Evolutionary conservation across 306 rosid species (phyloP), one percentile per base, ranked within the genome.

Genomic region (Malus sieversii): DNA sequence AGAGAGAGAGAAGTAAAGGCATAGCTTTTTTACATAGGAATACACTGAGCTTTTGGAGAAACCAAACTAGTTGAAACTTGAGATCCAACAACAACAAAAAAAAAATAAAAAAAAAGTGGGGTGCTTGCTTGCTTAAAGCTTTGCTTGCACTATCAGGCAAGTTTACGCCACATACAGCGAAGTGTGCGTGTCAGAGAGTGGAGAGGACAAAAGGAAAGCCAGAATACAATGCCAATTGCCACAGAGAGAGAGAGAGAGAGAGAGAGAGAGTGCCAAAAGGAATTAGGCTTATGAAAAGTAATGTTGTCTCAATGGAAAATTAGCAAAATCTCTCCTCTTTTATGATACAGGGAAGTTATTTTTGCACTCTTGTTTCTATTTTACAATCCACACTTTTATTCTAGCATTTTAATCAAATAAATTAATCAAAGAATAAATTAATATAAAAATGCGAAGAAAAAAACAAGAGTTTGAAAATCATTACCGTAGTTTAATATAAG

Each of bases 121-220:
- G 65, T 14, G 30, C 7, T 11, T 69, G 83, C 59, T 83, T 86
- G 89, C 91, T 90, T 90, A 29, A 64, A 64, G 27, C 70, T 33
- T 66, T 85, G 96, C 89, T 88, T 90, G 92, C 90, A 88, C 88
- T 83, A 80, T 78, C 90, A 88, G 88, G 79, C 86, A 68, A 86
- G 89, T 90, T 86, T 83, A 83, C 87, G 87, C 92, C 90, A 83
- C 75, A 23, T 30, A 40, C 5, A 60, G 51, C 13, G 27, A 35
- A 51, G 6, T 71, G 66, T 71, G 22, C 29, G 51, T 71, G 75
- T 71, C 75, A 71, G 75, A 70, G 42, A 55, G 75, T 55, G 66
- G 75, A 55, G 32, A 13, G 33, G 52, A 71, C 66, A 55, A 11
- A 51, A 75, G 86, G 85, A 35, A 35, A 35, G 42, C 42, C 42